A percentile compares a stretch with the other conserved stretches of the same genome.
Conservation (phyloP, 768 basidiomycete species). For the Rhodocollybia butyracea region DNA sequence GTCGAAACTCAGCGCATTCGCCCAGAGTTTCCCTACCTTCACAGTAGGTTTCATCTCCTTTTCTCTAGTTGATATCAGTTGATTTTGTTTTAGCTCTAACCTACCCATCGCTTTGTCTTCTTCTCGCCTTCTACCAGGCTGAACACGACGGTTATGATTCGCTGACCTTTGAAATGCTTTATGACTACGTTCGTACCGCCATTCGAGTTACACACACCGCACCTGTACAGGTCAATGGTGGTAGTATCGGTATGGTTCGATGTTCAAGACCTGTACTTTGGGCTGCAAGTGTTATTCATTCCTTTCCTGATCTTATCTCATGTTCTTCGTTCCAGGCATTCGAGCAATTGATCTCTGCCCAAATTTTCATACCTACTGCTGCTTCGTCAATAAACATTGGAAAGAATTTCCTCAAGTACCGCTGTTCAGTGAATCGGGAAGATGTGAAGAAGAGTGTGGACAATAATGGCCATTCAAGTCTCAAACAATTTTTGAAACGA, state of each 20-base stretch:
- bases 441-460: constrained; percentile 70
- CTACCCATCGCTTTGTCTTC: constrained; percentile 77
- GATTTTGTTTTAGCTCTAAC: constrained; percentile 49
- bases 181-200: constrained; percentile 75
- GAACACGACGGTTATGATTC: constrained; percentile 70
- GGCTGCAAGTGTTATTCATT: constrained; percentile 44
- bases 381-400: constrained; percentile 47
- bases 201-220: constrained; percentile 69
- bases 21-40: constrained; percentile 46
- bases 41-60: constrained; percentile 37
- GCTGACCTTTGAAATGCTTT: constrained; percentile 91
- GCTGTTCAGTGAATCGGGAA: constrained; percentile 58
- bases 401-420: constrained; percentile 74
- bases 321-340: constrained; percentile 55
- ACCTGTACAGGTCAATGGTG: constrained; percentile 71
- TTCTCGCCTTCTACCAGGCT: constrained; percentile 82
- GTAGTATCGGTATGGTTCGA: constrained; percentile 70
- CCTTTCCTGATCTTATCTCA: neutral
- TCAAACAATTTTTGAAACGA: constrained; percentile 34
- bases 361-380: constrained; percentile 52
- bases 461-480: constrained; percentile 59
- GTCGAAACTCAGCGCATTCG: constrained; percentile 55
- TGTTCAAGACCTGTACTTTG: constrained; percentile 64
- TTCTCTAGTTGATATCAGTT: neutral
- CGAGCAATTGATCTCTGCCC: constrained; percentile 57